A percentile compares a stretch with the other conserved stretches of the same genome.
phyloP scores from a whole-genome alignment of 306 rosid species.

The Begonia masoniana region DNA sequence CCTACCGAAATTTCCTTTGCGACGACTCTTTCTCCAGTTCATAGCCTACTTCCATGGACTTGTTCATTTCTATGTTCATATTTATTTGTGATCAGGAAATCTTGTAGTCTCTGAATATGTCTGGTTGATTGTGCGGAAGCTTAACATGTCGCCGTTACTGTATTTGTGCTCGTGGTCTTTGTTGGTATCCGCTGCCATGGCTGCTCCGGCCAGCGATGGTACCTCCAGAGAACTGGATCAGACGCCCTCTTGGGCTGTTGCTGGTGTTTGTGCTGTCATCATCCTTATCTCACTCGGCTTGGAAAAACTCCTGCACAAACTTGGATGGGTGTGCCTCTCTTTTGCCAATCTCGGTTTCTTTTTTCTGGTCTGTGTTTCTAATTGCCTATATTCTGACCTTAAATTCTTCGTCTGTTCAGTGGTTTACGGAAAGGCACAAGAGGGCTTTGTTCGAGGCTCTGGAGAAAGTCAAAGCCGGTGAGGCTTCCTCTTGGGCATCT shows the following conservation, averaged over 20 bases:
- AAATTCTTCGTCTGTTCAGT: slow-evolving; percentile 14
- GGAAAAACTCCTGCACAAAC: slow-evolving; percentile 63
- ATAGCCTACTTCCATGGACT: too few relatives aligned
- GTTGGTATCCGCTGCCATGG: neutral
- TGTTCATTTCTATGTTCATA: too few relatives aligned
- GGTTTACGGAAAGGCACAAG: slow-evolving; percentile 37
- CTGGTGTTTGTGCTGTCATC: slow-evolving; percentile 58
- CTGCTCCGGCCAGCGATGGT: slow-evolving; percentile 12
- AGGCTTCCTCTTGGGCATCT: neutral
- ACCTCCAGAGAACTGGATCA: slow-evolving; percentile 39
- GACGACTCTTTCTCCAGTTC: too few relatives aligned
- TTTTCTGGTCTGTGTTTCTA: neutral
- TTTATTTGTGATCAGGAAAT: too few relatives aligned
- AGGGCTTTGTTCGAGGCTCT: slow-evolving; percentile 75
- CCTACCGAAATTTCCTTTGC: too few relatives aligned
- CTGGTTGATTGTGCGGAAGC: too few relatives aligned
- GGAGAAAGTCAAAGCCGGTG: slow-evolving; percentile 86
- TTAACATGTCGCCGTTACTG: too few relatives aligned
- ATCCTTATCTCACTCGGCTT: slow-evolving; percentile 48
- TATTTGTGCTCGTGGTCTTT: neutral
- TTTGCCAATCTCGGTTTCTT: neutral
- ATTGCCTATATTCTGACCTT: slow-evolving; percentile 1
- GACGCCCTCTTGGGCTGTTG: slow-evolving; percentile 94
- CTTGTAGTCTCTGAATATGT: too few relatives aligned
- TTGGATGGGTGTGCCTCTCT: slow-evolving; percentile 42